Conservation (phyloP, 176 grass and related monocot species). For the Alloteropsis semialata region DNA sequence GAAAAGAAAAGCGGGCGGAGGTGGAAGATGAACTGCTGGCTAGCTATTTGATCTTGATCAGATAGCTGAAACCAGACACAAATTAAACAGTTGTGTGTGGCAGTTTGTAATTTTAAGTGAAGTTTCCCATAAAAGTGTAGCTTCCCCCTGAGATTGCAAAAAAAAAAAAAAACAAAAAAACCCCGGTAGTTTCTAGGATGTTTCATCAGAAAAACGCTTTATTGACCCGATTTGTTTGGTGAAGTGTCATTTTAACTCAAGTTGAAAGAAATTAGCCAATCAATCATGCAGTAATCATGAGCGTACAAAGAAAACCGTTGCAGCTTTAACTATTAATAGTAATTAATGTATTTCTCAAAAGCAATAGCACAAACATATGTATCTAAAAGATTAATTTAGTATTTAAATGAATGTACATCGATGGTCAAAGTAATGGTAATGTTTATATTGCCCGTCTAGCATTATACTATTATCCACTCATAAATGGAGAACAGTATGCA, state of each 20-base stretch:
- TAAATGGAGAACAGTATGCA: too few relatives aligned
- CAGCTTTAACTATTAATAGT: neutral
- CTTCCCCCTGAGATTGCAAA: neutral
- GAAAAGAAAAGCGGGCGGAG: too few relatives aligned
- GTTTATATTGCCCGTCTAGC: neutral
- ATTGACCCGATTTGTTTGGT: neutral
- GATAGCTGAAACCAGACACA: too few relatives aligned
- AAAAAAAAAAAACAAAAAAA: too few relatives aligned
- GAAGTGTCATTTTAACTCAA: conserved; percentile 1
- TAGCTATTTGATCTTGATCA: too few relatives aligned
- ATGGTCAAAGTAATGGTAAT: neutral
- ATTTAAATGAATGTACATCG: neutral
- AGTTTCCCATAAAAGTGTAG: neutral
- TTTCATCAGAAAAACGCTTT: neutral
- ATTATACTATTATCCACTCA: too few relatives aligned
- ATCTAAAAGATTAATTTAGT: neutral
- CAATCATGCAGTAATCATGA: conserved; percentile 1
- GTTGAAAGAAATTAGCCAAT: neutral
- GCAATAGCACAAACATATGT: too few relatives aligned
- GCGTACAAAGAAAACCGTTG: neutral
- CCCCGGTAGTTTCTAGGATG: neutral
- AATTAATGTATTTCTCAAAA: neutral
- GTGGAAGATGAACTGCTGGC: too few relatives aligned
- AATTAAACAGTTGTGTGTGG: neutral
- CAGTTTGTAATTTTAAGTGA: neutral